Conservation (phyloP, 306 rosid species). For the Sindora glabra region DNA sequence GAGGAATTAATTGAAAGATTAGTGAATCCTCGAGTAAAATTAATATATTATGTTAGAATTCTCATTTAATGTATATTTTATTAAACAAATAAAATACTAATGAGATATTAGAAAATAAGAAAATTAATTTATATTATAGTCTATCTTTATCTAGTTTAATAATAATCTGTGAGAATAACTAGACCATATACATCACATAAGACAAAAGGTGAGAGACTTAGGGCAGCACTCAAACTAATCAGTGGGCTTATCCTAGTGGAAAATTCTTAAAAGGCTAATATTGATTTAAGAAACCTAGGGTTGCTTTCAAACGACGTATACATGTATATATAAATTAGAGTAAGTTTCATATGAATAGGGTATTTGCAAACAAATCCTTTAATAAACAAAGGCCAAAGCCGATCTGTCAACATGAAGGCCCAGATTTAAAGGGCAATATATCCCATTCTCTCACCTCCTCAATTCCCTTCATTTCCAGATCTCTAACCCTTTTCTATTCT, state of each 20-base stretch:
- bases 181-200: neutral
- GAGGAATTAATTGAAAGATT: too few relatives aligned
- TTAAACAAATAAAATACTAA: too few relatives aligned
- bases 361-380: constrained; percentile 60
- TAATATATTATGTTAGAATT: too few relatives aligned
- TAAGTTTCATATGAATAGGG: constrained; percentile 13
- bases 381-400: constrained; percentile 39
- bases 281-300: constrained; percentile 12
- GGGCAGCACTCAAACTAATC: constrained; percentile 11
- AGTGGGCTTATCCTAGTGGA: constrained; percentile 31
- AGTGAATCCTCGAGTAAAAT: too few relatives aligned
- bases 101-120: too few relatives aligned
- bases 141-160: too few relatives aligned
- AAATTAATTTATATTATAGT: too few relatives aligned
- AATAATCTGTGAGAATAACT: neutral
- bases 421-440: constrained; percentile 35
- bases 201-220: constrained; percentile 19
- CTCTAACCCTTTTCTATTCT: constrained; percentile 15
- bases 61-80: too few relatives aligned
- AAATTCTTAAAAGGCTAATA: constrained; percentile 1
- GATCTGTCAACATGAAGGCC: constrained; percentile 52
- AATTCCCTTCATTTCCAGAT: constrained; percentile 13
- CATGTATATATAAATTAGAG: constrained; percentile 1
- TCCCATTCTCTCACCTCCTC: constrained; percentile 26
- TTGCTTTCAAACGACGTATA: constrained; percentile 42